A percentile compares a stretch with the other conserved stretches of the same genome.
phyloP scores from a whole-genome alignment of 495 filamentous ascomycete species.

The Hypoxylon trugodes region DNA sequence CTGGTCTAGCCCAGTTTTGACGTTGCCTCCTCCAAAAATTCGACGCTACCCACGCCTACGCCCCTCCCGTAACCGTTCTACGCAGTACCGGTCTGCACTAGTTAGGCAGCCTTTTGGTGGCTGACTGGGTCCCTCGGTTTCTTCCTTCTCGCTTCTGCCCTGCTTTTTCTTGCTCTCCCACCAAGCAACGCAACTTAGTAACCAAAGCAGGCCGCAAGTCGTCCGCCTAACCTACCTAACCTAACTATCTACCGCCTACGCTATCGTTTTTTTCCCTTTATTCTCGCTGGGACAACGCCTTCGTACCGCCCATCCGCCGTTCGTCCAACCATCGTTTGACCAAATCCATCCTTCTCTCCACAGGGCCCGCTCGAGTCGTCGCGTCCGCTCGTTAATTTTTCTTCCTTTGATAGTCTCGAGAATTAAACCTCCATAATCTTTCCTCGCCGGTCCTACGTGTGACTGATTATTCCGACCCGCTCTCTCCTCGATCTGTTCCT shows the following conservation, averaged over 20 bases:
- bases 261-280: slow-evolving; percentile 3
- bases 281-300: slow-evolving; percentile 21
- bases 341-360: slow-evolving; percentile 19
- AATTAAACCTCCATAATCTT: slow-evolving; percentile 34
- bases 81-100: slow-evolving; percentile 19
- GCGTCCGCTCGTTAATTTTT: slow-evolving; percentile 41
- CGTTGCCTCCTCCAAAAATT: slow-evolving; percentile 21
- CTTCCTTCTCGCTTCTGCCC: slow-evolving; percentile 18
- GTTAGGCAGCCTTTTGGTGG: slow-evolving; percentile 1
- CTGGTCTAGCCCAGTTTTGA: slow-evolving; percentile 36
- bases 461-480: slow-evolving; percentile 39
- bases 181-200: slow-evolving; percentile 1
- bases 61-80: slow-evolving; percentile 34
- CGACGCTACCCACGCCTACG: slow-evolving; percentile 29
- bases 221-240: too few relatives aligned
- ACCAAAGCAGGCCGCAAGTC: slow-evolving; percentile 11
- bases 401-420: slow-evolving; percentile 29
- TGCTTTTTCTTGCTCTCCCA: slow-evolving; percentile 24
- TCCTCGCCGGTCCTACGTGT: slow-evolving; percentile 38
- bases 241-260: slow-evolving; percentile 26
- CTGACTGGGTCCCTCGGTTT: slow-evolving; percentile 14
- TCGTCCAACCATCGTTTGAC: slow-evolving; percentile 36
- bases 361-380: slow-evolving; percentile 33
- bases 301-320: slow-evolving; percentile 32
- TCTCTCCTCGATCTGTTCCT: slow-evolving; percentile 16